Evolutionary conservation across 257 asterid genomes (phyloP).

Genomic region (Solanum commersonii): DNA sequence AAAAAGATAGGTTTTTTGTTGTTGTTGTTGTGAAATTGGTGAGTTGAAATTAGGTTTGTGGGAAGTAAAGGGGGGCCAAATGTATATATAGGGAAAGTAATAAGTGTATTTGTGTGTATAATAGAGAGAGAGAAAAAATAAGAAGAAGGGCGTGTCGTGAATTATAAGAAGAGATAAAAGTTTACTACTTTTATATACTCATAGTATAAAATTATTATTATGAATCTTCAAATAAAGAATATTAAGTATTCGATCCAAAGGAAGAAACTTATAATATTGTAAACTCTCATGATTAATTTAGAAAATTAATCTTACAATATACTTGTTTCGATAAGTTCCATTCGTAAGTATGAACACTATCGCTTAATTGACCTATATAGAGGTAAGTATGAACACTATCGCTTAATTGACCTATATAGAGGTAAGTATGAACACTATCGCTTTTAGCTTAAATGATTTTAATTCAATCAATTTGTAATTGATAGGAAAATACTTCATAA

Average conservation of each 20-base stretch:
- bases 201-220: background rate
- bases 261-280: background rate
- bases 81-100: background rate
- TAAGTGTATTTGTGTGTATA: background rate
- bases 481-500: background rate
- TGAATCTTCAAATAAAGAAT: background rate
- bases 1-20: background rate
- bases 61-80: background rate
- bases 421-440: background rate
- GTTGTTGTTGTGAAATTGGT: background rate
- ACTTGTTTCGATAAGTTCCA: accelerated
- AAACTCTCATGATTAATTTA: background rate
- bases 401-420: background rate
- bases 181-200: background rate
- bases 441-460: background rate
- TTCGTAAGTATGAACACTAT: too few species aligned
- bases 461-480: background rate
- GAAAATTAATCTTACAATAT: background rate
- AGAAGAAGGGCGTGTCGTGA: background rate
- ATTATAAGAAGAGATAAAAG: background rate
- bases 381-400: too few species aligned
- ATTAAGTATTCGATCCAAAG: background rate
- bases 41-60: background rate
- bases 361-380: background rate
- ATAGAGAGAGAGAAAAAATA: background rate